A percentile compares a stretch with the other conserved stretches of the same genome.
Conservation (phyloP, 306 rosid genomes). For the Alnus glutinosa region DNA sequence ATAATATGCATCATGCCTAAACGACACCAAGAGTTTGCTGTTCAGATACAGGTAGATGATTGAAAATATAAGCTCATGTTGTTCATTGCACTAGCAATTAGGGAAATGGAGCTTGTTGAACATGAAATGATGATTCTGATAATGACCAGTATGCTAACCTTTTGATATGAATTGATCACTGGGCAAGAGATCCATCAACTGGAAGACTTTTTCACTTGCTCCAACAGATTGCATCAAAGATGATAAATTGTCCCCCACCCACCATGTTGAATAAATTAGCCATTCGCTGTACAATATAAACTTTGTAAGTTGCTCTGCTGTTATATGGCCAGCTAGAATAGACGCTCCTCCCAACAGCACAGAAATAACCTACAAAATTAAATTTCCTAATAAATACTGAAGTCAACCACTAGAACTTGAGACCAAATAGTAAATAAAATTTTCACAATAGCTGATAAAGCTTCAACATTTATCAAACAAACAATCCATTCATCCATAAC, state of each 20-base stretch:
- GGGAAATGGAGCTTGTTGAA: conserved; percentile 4
- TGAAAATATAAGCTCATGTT: background rate
- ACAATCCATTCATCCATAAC: background rate
- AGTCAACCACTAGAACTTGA: conserved; percentile 36
- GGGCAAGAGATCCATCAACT: conserved; percentile 86
- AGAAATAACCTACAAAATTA: conserved; percentile 65
- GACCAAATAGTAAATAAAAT: background rate
- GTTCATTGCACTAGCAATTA: background rate
- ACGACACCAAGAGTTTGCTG: background rate
- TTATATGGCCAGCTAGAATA: conserved; percentile 81
- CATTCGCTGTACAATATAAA: conserved; percentile 91
- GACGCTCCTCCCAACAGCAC: conserved; percentile 88
- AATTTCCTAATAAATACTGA: conserved; percentile 27
- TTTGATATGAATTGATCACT: conserved; percentile 69
- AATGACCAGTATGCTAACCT: conserved; percentile 49
- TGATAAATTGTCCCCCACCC: conserved; percentile 95
- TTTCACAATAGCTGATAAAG: background rate
- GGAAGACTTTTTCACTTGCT: conserved; percentile 96
- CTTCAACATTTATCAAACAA: background rate
- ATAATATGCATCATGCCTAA: background rate
- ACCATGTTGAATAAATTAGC: conserved; percentile 97
- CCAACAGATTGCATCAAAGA: conserved; percentile 96
- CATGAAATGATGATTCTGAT: background rate
- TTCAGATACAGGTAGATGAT: background rate
- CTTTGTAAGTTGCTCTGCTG: conserved; percentile 94